phyloP scores from a whole-genome alignment of 106 monocot species.

The Dendrobium catenatum region DNA sequence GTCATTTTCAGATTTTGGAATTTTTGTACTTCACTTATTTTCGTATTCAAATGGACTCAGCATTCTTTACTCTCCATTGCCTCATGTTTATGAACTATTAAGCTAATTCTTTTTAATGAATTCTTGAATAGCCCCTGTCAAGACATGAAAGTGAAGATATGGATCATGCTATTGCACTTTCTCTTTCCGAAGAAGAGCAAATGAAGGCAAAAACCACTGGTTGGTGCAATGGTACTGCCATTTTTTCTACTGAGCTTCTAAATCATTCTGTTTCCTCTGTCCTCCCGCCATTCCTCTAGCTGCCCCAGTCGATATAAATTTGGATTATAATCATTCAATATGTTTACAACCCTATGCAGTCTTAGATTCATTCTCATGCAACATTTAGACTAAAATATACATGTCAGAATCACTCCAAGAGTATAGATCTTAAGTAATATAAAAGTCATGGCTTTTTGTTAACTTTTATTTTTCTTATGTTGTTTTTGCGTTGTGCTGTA shows the following conservation, averaged over 20 bases:
- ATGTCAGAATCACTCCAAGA: too few species aligned
- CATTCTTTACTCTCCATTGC: background rate
- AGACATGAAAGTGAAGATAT: slow-evolving; percentile 59
- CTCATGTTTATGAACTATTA: background rate
- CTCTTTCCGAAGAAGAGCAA: slow-evolving; percentile 77
- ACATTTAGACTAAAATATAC: too few species aligned
- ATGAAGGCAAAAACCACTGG: slow-evolving; percentile 50
- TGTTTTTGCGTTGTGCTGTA: too few species aligned
- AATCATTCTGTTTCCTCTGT: too few species aligned
- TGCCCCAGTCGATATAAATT: too few species aligned
- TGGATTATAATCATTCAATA: too few species aligned
- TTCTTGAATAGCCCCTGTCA: slow-evolving; percentile 14
- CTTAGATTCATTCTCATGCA: too few species aligned
- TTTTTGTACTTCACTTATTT: background rate
- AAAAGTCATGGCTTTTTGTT: too few species aligned
- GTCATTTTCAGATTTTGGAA: background rate
- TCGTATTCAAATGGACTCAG: background rate
- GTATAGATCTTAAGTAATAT: too few species aligned
- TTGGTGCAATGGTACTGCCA: slow-evolving; percentile 14
- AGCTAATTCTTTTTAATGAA: slow-evolving; percentile 6
- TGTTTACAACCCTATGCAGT: too few species aligned
- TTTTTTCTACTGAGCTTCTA: background rate
- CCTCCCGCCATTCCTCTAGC: too few species aligned
- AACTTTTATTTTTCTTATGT: too few species aligned
- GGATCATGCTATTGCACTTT: slow-evolving; percentile 79